These are phyloP conservation scores for Beauveria brongniartii DNA, from an alignment of 2,329 filamentous ascomycete species.

Conservation along the genomic window DNA sequence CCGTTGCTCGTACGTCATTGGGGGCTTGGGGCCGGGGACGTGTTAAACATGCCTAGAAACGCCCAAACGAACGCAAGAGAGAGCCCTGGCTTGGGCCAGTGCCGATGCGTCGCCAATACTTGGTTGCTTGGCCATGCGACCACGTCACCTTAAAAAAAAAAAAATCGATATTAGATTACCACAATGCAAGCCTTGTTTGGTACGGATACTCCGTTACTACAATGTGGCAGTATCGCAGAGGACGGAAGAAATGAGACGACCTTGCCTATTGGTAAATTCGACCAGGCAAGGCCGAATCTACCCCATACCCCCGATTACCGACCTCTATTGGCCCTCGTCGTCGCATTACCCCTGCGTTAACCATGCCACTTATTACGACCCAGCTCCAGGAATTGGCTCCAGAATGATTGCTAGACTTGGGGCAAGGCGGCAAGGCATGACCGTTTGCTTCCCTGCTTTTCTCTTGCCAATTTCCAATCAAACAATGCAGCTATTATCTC, in stretches of 20 bases:
- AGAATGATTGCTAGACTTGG: background rate
- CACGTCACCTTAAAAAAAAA: background rate
- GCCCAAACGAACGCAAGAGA: background rate
- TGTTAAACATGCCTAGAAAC: too few relatives aligned
- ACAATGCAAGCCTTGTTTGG: background rate
- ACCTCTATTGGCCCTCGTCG: background rate
- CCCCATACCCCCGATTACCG: background rate
- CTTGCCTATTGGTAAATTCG: too few relatives aligned
- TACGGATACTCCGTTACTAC: too few relatives aligned
- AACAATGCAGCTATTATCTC: too few relatives aligned
- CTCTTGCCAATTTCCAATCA: background rate
- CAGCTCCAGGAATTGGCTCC: background rate
- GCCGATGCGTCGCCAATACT: background rate
- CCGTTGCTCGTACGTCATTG: conserved; percentile 5
- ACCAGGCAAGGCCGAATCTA: background rate
- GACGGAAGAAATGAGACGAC: too few relatives aligned
- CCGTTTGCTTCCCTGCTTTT: conserved; percentile 3
- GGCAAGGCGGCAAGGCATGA: background rate
- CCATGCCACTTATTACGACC: background rate
- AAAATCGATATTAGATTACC: background rate
- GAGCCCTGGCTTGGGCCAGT: too few relatives aligned
- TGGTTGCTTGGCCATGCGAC: background rate
- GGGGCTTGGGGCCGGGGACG: background rate
- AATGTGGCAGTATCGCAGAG: too few relatives aligned
- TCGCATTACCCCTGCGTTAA: background rate